Conservation (phyloP, 2,329 filamentous ascomycete genomes). For the Ilyonectria destructans region DNA sequence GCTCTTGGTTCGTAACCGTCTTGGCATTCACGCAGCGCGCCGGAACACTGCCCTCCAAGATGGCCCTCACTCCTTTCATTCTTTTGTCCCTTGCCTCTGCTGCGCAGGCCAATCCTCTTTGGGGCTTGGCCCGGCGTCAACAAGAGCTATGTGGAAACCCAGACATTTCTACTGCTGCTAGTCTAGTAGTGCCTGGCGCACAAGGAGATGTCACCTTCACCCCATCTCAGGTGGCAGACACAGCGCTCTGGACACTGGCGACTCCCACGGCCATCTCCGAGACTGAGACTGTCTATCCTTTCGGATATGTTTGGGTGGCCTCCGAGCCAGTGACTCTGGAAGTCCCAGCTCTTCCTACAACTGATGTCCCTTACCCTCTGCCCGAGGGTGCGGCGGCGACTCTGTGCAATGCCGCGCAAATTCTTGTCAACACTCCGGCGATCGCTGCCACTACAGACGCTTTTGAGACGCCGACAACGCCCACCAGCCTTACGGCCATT, state of each 20-base stretch:
- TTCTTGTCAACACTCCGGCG: neutral
- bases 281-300: slow-evolving; percentile 28
- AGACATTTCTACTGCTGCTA: slow-evolving; percentile 15
- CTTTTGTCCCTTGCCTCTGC: slow-evolving; percentile 21
- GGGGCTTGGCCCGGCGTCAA: slow-evolving; percentile 14
- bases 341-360: slow-evolving; percentile 20
- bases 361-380: slow-evolving; percentile 23
- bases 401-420: slow-evolving; percentile 7
- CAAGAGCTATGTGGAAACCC: slow-evolving; percentile 25
- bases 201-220: slow-evolving; percentile 31
- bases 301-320: slow-evolving; percentile 32
- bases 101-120: slow-evolving; percentile 23
- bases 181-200: slow-evolving; percentile 24
- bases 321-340: slow-evolving; percentile 16
- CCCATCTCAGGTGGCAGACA: slow-evolving; percentile 27
- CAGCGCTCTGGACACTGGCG: slow-evolving; percentile 21
- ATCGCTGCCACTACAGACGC: neutral
- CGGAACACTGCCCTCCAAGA: slow-evolving; percentile 14
- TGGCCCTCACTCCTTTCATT: slow-evolving; percentile 23
- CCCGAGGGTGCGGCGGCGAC: slow-evolving; percentile 14
- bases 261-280: slow-evolving; percentile 20
- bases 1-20: neutral
- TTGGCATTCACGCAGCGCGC: neutral
- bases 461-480: neutral
- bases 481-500: neutral